Conservation (phyloP, 1,284 basidiomycete genomes). For the Rhodofomes roseus region DNA sequence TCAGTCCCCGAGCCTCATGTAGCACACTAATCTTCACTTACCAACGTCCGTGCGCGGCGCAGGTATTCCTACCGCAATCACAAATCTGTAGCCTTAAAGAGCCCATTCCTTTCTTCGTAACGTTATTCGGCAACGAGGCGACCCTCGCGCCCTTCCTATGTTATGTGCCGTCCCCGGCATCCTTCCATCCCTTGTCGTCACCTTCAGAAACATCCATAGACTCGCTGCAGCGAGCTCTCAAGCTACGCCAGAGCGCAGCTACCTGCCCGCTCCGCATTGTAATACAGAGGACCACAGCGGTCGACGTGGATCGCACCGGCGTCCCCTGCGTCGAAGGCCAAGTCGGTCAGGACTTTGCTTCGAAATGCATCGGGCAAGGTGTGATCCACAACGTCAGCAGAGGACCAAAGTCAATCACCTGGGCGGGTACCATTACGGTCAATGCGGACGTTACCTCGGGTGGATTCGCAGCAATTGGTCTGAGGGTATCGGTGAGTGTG, state of each 20-base stretch:
- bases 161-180: conserved; percentile 21
- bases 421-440: conserved; percentile 26
- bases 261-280: conserved; percentile 19
- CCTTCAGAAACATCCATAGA: conserved; percentile 10
- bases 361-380: conserved; percentile 21
- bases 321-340: conserved; percentile 3
- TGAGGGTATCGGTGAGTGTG: conserved; percentile 24
- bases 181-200: conserved; percentile 26
- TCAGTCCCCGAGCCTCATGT: neutral
- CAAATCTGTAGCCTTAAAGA: conserved; percentile 24
- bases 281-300: conserved; percentile 20
- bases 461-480: conserved; percentile 23
- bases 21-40: neutral
- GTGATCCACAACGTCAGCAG: conserved; percentile 20
- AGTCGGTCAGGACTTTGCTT: conserved; percentile 16
- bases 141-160: conserved; percentile 22
- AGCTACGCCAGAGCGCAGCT: conserved; percentile 3
- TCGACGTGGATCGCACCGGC: conserved; percentile 18
- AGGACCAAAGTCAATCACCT: conserved; percentile 19
- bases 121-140: conserved; percentile 24
- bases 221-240: conserved; percentile 15
- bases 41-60: neutral
- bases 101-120: conserved; percentile 28
- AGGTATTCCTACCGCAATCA: conserved; percentile 28
- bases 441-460: conserved; percentile 17